Base-by-base conservation (phyloP, 2,329 filamentous ascomycete species). In the Endoconidiophora laricicola region DNA sequence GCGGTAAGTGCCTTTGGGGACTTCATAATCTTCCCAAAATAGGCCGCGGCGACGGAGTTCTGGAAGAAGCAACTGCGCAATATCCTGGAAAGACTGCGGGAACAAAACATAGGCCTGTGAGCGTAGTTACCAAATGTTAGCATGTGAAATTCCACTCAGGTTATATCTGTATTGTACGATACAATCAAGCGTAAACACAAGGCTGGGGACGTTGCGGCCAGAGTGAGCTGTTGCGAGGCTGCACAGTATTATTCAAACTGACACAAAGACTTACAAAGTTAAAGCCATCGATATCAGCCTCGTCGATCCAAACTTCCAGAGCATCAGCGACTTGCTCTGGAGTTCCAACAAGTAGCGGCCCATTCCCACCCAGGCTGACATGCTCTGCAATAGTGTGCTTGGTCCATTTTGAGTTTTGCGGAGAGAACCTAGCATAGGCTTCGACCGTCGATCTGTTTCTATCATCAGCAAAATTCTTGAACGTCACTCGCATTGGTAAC, bases 281-380 rank as follows among this genome's bases (percentile, higher is more conserved):
- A 63, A 86, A 86, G 0, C 81, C 81, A 58, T 86, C 81, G 1
- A 86, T 72, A 55, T 83, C 81, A 0, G 78, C 79, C 59, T 83
- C 80, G 4, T 66, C 58, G 0, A 84, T 67, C 81, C 81, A 86
- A 0, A 67, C 62, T 62, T 86, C 78, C 50, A 86, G 67, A 41
- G 73, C 70, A 58, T 86, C 80, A 0, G 78, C 81, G 1, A 85
- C 79, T 55, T 76, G 73, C 14, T 69, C 61, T 0, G 81, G 66
- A 0, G 78, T 83, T 0, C 82, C 81, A 0, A 85, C 76, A 2
- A 78, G 61, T 0, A 78, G 70, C 0, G 79, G 74, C 0, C 80
- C 79, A 16, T 83, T 71, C 1, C 81, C 81, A 3, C 81, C 81
- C 3, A 54, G 69, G 40, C 73, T 76, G 46, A 84, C 73, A 55